Base-by-base conservation (phyloP, 805 yeast genomes). In the Monosporozyma solicola region DNA sequence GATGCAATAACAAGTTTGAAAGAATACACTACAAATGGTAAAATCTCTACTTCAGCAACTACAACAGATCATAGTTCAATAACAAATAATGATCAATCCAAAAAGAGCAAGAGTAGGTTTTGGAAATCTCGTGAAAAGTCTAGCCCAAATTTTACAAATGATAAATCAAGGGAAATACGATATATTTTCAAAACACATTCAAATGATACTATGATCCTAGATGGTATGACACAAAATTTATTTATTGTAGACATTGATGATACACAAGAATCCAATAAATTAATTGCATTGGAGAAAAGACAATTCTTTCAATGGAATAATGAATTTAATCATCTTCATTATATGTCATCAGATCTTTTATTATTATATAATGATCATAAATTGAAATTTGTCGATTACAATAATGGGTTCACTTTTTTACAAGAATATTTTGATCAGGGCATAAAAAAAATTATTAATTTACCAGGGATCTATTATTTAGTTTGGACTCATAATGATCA, bases 381-480 rank as follows among this genome's bases (percentile, higher is more conserved):
- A 2, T 7, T 66, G 2, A 50, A 57, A 41, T 57, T 67, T 48
- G 65, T 64, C 3, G 70, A 67, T 45, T 62, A 54, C 47, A 55
- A 59, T 24, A 57, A 59, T 49, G 69, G 70, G 0, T 66, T 63
- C 46, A 56, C 57, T 8, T 66, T 64, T 51, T 48, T 66, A 25
- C 55, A 61, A 33, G 47, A 57, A 25, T 33, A 50, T 4, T 47
- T 64, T 15, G 54, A 55, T 7, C 60, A 62, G n/a, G 66, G 65
- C 3, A 65, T 67, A 15, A 56, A 56, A 45, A 25, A 53, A 27
- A 58, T 66, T 1, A 35, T 54, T 11, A 51, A 50, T 25, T 45
- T 60, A 5, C 49, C 53, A 3, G 60, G 56, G 8, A 59, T 61
- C 1, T 53, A 56, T 32, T 55, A 64, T 29, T 48, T 63, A 5